Evolutionary conservation across 129 eudicot genomes (phyloP).

Genomic region (Flaveria brownii): DNA sequence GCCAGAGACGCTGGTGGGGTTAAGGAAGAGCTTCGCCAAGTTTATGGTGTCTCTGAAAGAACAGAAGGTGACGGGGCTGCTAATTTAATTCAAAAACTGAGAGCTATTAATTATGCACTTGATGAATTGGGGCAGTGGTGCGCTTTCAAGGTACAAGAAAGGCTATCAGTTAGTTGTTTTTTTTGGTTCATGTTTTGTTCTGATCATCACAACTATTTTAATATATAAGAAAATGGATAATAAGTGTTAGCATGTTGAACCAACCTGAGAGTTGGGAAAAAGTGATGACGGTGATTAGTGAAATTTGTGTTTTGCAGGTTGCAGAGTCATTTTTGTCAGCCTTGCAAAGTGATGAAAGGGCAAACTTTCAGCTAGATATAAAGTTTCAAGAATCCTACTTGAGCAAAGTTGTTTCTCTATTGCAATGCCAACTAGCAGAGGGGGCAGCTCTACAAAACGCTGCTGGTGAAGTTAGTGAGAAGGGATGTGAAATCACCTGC

Average conservation of each 20-base stretch:
- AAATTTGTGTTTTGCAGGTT: slow-evolving; percentile 57
- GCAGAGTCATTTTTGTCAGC: slow-evolving; percentile 91
- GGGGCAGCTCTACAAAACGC: slow-evolving; percentile 65
- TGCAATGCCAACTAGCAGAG: slow-evolving; percentile 88
- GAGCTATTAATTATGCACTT: slow-evolving; percentile 96
- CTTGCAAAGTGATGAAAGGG: slow-evolving; percentile 96
- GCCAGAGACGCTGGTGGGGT: slow-evolving; percentile 97
- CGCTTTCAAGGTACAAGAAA: slow-evolving; percentile 75
- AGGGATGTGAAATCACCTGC: slow-evolving; percentile 30
- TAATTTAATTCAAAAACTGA: slow-evolving; percentile 83
- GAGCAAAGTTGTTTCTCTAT: slow-evolving; percentile 78
- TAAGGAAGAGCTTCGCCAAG: slow-evolving; percentile 93
- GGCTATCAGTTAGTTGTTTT: not conserved
- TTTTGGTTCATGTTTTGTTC: slow-evolving; percentile 2
- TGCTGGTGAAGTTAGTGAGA: slow-evolving; percentile 31
- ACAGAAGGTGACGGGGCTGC: slow-evolving; percentile 99
- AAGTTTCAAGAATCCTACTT: slow-evolving; percentile 96
- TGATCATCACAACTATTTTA: not conserved
- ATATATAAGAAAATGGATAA: not conserved
- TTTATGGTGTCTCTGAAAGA: slow-evolving; percentile 98
- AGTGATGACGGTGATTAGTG: not conserved
- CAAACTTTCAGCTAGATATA: slow-evolving; percentile 90
- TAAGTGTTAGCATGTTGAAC: not conserved
- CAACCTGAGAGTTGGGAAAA: not conserved
- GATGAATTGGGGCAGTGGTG: slow-evolving; percentile 99